Base-by-base conservation (phyloP, 2,329 filamentous ascomycete species). In the Phialophora chinensis region DNA sequence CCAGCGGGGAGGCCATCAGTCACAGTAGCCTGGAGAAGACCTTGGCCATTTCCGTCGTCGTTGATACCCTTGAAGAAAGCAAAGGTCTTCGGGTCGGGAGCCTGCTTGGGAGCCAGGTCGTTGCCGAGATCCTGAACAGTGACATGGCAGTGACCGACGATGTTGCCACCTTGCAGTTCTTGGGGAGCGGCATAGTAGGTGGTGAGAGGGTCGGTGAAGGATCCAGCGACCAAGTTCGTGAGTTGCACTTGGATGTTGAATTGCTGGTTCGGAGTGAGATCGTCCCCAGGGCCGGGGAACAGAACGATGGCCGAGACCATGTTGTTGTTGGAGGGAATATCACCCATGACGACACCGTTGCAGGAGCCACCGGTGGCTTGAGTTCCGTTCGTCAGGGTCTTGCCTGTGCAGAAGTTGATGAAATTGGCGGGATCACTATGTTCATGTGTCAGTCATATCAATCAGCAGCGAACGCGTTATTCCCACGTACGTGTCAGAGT, bases 41-140 rank as follows among this genome's bases (percentile, higher is more conserved):
- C 87, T 1, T 85, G 72, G 35, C 83, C 83, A 72, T 89, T 83
- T 38, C 86, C 86, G 17, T 78, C 81, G 67, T 88, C 86, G 77
- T 87, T 85, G 72, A 87, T 81, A 65, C 85, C 85, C 77, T 86
- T 86, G 80, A 87, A 87, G 76, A 85, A 87, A 27, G 77, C 82
- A 73, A 86, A 87, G 23, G 78, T 77, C 10, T 80, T 72, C 55
- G 82, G 71, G 66, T 81, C 72, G 52, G 78, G 74, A 62, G 82
- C 76, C 4, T 73, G 73, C 0, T 67, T 73, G 1, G 78, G 74
- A 50, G 78, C 78, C 50, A 79, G 63, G 38, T 77, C 70, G 38
- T 74, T 73, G 14, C 75, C 75, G 47, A 86, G 74, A 49, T 82
- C 77, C 72, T 87, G 85, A 23, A 86, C 78, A 5, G 83, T 84